These are phyloP conservation scores for Phaseolus lunatus DNA, from an alignment of 306 rosid species.

Conservation along the genomic window DNA sequence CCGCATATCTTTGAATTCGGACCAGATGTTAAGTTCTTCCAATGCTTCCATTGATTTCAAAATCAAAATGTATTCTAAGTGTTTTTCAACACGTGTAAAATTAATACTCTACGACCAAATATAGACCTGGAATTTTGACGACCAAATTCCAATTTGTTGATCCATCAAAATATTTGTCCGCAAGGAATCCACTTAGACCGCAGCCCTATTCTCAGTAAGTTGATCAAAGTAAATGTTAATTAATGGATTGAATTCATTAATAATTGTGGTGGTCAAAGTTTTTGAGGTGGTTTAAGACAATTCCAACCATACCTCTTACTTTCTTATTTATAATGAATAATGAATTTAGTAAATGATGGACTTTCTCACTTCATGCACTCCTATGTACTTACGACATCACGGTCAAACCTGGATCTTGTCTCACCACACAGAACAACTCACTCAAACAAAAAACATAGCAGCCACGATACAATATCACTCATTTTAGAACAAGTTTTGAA, in stretches of 20 bases:
- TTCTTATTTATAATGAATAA: too few relatives aligned
- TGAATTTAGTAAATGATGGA: too few relatives aligned
- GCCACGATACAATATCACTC: neutral
- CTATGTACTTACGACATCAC: too few relatives aligned
- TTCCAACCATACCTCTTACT: too few relatives aligned
- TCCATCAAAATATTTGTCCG: neutral
- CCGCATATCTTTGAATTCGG: neutral
- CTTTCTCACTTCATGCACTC: too few relatives aligned
- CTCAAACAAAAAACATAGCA: neutral
- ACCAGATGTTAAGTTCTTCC: neutral
- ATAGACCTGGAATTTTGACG: neutral
- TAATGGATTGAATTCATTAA: neutral
- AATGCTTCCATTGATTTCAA: neutral
- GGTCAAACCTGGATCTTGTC: too few relatives aligned
- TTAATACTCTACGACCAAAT: neutral
- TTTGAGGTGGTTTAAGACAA: too few relatives aligned
- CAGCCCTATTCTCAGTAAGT: conserved; percentile 8
- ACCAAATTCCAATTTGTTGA: neutral
- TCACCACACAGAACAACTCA: too few relatives aligned
- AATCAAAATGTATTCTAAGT: neutral
- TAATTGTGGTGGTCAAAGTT: too few relatives aligned
- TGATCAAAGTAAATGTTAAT: neutral
- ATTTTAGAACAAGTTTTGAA: too few relatives aligned
- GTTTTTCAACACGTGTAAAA: neutral
- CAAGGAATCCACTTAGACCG: conserved; percentile 16